Evolutionary conservation across 2,329 filamentous ascomycete species (phyloP), one percentile per base, ranked within the genome.

Genomic region (Alternaria ventricosa): DNA sequence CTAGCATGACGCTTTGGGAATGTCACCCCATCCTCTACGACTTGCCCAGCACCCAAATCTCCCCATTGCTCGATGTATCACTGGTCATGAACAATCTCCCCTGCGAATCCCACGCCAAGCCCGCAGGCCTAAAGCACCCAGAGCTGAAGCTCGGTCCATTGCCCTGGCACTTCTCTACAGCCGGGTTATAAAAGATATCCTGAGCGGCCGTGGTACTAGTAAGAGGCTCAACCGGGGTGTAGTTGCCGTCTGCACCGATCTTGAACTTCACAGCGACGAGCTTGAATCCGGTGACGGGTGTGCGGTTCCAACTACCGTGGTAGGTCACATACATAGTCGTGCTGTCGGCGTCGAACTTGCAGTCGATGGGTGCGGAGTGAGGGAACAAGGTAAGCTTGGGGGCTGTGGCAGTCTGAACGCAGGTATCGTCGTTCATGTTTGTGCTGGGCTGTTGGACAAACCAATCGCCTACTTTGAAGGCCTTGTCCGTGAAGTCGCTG

Each of bases 361-460:
- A 87, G 68, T 92, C 90, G 3, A 93, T 83, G 0, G 91, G 91
- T 0, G 91, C 90, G 65, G 86, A 90, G 77, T 94, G 91, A 0
- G 91, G 87, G 60, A 86, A 82, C 71, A 90, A 85, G 0, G 70
- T 87, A 22, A 93, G 79, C 2, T 87, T 75, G 9, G 84, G 80
- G 3, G 80, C 72, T 11, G 78, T 73, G 9, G 75, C 74, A 20
- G 80, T 72, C 13, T 77, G 69, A 4, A 70, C 70, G 73, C 84
- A 86, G 4, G 78, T 82, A 5, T 78, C 78, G 69, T 86, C 85
- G 64, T 83, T 85, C 65, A 82, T 74, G 56, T 78, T 82, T 23
- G 58, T 69, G 67, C 79, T 81, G 10, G 75, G 75, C 0, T 63
- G n/a, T 50, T 74, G 73, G 3, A 73, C 70, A 61, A 78, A 78